Evolutionary conservation across 1,284 basidiomycete genomes (phyloP).

Genomic region (Cryptococcus floricola): DNA sequence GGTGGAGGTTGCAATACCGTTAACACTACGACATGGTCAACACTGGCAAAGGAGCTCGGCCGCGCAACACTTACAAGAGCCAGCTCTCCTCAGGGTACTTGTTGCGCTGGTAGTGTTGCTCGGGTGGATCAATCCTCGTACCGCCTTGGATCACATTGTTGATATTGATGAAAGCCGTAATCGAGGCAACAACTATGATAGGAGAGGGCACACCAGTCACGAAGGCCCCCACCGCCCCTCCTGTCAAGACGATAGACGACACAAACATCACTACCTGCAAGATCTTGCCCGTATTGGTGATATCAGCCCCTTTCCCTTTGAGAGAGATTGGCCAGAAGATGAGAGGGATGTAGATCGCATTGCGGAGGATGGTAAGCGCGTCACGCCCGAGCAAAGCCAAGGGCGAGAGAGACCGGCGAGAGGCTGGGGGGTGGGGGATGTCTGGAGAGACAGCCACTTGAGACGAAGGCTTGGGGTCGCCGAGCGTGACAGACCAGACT

Average conservation of each 20-base stretch:
- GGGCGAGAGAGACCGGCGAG: background rate
- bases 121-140: background rate
- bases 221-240: slow-evolving; percentile 4
- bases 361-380: slow-evolving; percentile 9
- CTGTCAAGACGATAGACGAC: slow-evolving; percentile 17
- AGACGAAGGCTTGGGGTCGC: too few relatives aligned
- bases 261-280: slow-evolving; percentile 17
- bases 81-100: slow-evolving; percentile 23
- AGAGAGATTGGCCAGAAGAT: slow-evolving; percentile 15
- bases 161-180: slow-evolving; percentile 1
- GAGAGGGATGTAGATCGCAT: slow-evolving; percentile 10
- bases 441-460: too few relatives aligned
- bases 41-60: background rate
- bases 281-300: slow-evolving; percentile 7
- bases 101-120: slow-evolving; percentile 6
- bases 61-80: slow-evolving; percentile 29
- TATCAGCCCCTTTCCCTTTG: slow-evolving; percentile 5
- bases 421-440: too few relatives aligned
- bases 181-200: slow-evolving; percentile 2
- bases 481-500: too few relatives aligned
- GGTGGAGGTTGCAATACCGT: slow-evolving; percentile 33
- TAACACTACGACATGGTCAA: slow-evolving; percentile 22
- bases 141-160: too few relatives aligned
- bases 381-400: slow-evolving; percentile 10
- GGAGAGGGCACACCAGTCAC: slow-evolving; percentile 16